Base-by-base conservation (phyloP, 1,284 basidiomycete genomes). In the Puccinia polysora region DNA sequence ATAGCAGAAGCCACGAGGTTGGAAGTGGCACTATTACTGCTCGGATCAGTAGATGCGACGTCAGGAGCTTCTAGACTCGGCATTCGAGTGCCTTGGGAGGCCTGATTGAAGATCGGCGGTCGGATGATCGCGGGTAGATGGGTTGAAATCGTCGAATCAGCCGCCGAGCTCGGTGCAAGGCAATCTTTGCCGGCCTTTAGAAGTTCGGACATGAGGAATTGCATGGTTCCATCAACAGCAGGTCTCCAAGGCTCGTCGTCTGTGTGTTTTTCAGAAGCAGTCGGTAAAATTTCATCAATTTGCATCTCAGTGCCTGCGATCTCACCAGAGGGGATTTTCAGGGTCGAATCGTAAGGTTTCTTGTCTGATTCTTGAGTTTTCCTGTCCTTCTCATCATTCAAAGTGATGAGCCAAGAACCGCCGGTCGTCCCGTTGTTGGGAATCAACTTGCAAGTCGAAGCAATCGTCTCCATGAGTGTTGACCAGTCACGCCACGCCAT, bases 401-500 rank as follows among this genome's bases (percentile, higher is more conserved):
- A 62, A 25, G 55, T 43, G 62, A 95, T 84, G 53, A 88, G 88
- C 74, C 80, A 81, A 59, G 73, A 63, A 78, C 78, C 64, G 85
- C 86, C 56, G 38, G 83, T 81, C 7, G 83, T 77, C 2, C 85
- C 83, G 72, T 83, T 88, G 0, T 89, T 88, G 38, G 86, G 83
- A 30, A 85, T 85, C 7, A 97, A 83, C 75, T 86, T 83, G 78
- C 89, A 91, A 32, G 89, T 81, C 2, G 86, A 84, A 72, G 86
- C 83, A 0, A 89, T 86, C 4, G 86, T 85, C 58, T 88, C 84
- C 59, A 97, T 81, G 81, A 98, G 98, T 10, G 84, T 81, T 45
- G 85, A 81, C 0, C 91, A 84, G 78, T 96, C 88, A 49, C 95
- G 88, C 67, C 94, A 83, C 0, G 90, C 91, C 75, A 89, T 85